phyloP scores from a whole-genome alignment of 202 grass and related monocot species.

The Eragrostis tef region DNA sequence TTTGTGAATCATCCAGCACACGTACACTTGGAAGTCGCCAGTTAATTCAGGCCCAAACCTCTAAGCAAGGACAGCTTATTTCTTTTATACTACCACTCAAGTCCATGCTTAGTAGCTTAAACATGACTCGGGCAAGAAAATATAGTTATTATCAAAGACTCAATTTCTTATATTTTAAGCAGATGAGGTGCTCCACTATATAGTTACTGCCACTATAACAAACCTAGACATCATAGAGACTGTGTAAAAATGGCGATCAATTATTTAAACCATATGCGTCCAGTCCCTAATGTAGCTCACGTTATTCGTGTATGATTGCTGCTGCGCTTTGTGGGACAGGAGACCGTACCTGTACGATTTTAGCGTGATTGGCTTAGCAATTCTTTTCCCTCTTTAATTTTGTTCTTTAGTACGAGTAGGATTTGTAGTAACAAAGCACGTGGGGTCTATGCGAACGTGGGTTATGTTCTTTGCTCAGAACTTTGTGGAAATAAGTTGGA shows the following conservation, averaged over 20 bases:
- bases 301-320: conserved; percentile 21
- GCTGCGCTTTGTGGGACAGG: conserved; percentile 8
- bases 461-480: not conserved
- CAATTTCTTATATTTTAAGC: too few relatives aligned
- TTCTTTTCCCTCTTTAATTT: not conserved
- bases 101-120: conserved; percentile 5
- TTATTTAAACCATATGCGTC: too few relatives aligned
- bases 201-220: too few relatives aligned
- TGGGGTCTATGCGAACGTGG: conserved; percentile 4
- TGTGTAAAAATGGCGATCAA: too few relatives aligned
- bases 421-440: not conserved
- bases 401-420: not conserved
- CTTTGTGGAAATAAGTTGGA: not conserved
- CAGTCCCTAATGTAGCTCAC: not conserved
- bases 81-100: not conserved
- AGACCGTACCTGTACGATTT: conserved; percentile 24
- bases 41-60: conserved; percentile 11
- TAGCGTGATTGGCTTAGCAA: not conserved
- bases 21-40: conserved; percentile 43
- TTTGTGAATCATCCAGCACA: conserved; percentile 35
- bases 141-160: not conserved
- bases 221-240: too few relatives aligned
- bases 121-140: not conserved
- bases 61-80: conserved; percentile 28
- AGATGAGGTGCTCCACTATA: too few relatives aligned